phyloP scores from a whole-genome alignment of 1,284 basidiomycete species.

The Puccinia novopanici region DNA sequence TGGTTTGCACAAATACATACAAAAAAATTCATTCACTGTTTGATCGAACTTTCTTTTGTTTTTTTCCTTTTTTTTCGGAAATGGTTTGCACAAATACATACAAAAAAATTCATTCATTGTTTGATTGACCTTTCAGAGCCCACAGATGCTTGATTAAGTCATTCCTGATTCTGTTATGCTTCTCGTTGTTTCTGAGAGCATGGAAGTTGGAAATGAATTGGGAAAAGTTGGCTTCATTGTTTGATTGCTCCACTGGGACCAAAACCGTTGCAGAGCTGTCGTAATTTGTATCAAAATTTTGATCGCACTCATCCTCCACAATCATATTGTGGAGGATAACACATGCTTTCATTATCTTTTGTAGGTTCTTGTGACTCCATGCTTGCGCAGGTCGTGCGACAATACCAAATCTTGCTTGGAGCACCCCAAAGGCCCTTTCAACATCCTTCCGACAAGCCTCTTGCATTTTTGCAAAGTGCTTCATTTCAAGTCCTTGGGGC shows the following conservation, averaged over 20 bases:
- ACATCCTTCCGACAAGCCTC: neutral
- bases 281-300: neutral
- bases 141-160: neutral
- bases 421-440: neutral
- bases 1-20: too few relatives aligned
- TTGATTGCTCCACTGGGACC: neutral
- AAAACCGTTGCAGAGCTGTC: neutral
- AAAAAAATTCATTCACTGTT: too few relatives aligned
- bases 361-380: neutral
- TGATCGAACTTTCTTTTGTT: too few relatives aligned
- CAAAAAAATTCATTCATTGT: too few relatives aligned
- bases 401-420: neutral
- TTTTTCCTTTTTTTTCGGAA: too few relatives aligned
- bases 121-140: neutral
- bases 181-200: too few relatives aligned
- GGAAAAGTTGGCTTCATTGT: neutral
- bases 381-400: too few relatives aligned
- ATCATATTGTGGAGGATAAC: slow-evolving; percentile 21
- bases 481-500: neutral
- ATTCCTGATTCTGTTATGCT: neutral
- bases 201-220: neutral
- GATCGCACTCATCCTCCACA: neutral
- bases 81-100: too few relatives aligned
- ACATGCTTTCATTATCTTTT: neutral
- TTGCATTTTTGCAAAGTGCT: neutral